These are phyloP conservation scores for Pleurotus tuber-regium DNA, from an alignment of 768 basidiomycete genomes.

Conservation along the genomic window DNA sequence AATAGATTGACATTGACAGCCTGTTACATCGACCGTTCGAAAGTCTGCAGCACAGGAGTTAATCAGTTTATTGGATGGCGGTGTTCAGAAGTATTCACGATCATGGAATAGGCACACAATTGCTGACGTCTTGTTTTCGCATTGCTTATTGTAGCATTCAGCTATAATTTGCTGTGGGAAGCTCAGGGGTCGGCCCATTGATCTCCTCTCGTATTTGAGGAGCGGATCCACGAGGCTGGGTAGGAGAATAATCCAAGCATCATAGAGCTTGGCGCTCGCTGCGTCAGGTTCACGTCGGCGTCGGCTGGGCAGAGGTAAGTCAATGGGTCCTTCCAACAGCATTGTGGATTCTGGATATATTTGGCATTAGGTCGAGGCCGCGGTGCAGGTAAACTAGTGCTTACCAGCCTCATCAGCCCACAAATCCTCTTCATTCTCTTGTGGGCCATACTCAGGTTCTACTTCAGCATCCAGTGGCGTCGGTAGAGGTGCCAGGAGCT, in stretches of 20 bases:
- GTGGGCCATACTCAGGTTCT: not conserved
- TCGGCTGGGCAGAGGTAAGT: not conserved
- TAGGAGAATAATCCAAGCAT: not conserved
- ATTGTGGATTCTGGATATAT: not conserved
- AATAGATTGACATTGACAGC: conserved; percentile 21
- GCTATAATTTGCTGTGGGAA: not conserved
- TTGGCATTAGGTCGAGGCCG: too few species aligned
- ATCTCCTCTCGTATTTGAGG: not conserved
- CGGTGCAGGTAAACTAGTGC: not conserved
- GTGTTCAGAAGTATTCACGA: too few species aligned
- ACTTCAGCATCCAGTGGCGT: not conserved
- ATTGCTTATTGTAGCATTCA: not conserved
- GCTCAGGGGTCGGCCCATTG: not conserved
- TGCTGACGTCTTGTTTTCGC: not conserved
- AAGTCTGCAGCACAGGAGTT: conserved; percentile 16
- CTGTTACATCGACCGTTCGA: conserved; percentile 6
- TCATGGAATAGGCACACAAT: conserved; percentile 16
- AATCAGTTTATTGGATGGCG: not conserved
- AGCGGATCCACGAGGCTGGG: conserved; percentile 2
- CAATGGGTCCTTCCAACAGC: not conserved
- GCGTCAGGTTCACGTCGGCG: not conserved
- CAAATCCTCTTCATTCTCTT: not conserved
- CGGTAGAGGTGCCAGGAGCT: not conserved
- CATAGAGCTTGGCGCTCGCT: not conserved
- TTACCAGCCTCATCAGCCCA: not conserved